phyloP scores from a whole-genome alignment of 2,329 filamentous ascomycete species.

The Colletotrichum magnum region DNA sequence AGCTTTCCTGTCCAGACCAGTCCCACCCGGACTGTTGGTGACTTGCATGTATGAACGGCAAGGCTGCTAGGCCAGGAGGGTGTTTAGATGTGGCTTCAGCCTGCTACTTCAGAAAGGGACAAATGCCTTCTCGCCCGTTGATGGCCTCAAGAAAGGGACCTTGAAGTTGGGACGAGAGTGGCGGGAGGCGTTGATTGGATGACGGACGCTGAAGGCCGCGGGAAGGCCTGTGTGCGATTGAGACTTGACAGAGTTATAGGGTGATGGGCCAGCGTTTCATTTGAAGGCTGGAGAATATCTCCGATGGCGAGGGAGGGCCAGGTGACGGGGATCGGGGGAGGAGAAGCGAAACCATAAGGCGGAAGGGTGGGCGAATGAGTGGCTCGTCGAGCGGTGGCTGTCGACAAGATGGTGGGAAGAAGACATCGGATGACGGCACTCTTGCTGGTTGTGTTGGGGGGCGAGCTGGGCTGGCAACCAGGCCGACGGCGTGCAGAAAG shows the following conservation, averaged over 20 bases:
- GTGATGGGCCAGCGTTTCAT: slow-evolving; percentile 34
- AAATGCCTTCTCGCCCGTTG: slow-evolving; percentile 5
- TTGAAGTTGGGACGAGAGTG: slow-evolving; percentile 11
- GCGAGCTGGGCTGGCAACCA: not conserved
- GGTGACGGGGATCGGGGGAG: slow-evolving; percentile 29
- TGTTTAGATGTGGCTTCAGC: not conserved
- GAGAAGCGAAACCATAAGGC: slow-evolving; percentile 35
- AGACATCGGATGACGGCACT: slow-evolving; percentile 29
- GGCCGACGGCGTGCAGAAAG: not conserved
- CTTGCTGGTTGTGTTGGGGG: slow-evolving; percentile 7
- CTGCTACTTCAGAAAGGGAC: not conserved
- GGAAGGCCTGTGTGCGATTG: slow-evolving; percentile 14
- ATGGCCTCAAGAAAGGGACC: not conserved
- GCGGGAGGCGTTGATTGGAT: slow-evolving; percentile 26
- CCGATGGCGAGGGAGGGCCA: slow-evolving; percentile 28
- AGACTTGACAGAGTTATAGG: slow-evolving; percentile 13
- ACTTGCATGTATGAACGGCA: too few species aligned
- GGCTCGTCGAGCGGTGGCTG: slow-evolving; percentile 24
- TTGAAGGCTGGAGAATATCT: slow-evolving; percentile 29
- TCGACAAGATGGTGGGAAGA: slow-evolving; percentile 26
- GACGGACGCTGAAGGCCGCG: slow-evolving; percentile 16
- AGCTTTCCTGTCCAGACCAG: too few species aligned
- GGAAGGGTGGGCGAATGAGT: slow-evolving; percentile 24
- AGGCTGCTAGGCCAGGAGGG: not conserved
- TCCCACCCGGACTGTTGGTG: too few species aligned